A percentile compares a stretch with the other conserved stretches of the same genome.
phyloP scores from a whole-genome alignment of 2,329 filamentous ascomycete genomes.

The Fusarium domesticum region DNA sequence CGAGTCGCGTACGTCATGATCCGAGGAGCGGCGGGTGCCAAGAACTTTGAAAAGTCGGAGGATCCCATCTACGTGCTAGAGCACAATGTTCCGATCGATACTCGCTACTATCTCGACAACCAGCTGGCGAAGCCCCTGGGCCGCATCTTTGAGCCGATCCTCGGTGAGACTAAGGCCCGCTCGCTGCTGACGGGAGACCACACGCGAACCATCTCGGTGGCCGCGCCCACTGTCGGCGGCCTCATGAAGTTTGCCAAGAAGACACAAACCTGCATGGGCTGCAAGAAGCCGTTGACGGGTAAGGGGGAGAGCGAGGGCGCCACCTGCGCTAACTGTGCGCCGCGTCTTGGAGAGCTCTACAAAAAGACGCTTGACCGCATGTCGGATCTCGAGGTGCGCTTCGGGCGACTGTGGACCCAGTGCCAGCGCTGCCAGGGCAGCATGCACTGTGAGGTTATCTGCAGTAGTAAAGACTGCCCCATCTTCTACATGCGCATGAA shows the following conservation, averaged over 20 bases:
- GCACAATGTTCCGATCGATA: conserved; percentile 96
- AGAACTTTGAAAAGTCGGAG: conserved; percentile 96
- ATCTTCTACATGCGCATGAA: conserved; percentile 99
- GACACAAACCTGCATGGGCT: conserved; percentile 97
- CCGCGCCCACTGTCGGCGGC: conserved; percentile 84
- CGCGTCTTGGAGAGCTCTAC: conserved; percentile 87
- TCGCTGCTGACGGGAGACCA: conserved; percentile 88
- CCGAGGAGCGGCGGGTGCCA: conserved; percentile 82
- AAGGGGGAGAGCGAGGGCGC: conserved; percentile 80
- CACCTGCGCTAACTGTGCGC: conserved; percentile 81
- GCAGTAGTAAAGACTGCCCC: conserved; percentile 91
- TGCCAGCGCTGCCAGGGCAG: conserved; percentile 97
- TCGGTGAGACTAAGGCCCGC: conserved; percentile 87
- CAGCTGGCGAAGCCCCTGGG: conserved; percentile 92
- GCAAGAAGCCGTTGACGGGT: conserved; percentile 88
- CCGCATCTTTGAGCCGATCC: conserved; percentile 95
- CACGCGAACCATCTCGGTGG: conserved; percentile 90
- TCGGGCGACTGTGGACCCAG: conserved; percentile 93
- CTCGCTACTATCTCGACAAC: conserved; percentile 97
- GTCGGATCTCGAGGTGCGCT: conserved; percentile 88
- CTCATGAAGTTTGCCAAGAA: conserved; percentile 99
- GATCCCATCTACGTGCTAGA: conserved; percentile 97
- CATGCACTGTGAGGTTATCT: conserved; percentile 98
- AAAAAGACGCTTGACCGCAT: conserved; percentile 85
- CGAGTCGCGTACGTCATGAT: conserved; percentile 98